A percentile compares a stretch with the other conserved stretches of the same genome.
These are phyloP conservation scores for Fonsecaea nubica DNA, from an alignment of 2,329 filamentous ascomycete species.

Conservation along the genomic window DNA sequence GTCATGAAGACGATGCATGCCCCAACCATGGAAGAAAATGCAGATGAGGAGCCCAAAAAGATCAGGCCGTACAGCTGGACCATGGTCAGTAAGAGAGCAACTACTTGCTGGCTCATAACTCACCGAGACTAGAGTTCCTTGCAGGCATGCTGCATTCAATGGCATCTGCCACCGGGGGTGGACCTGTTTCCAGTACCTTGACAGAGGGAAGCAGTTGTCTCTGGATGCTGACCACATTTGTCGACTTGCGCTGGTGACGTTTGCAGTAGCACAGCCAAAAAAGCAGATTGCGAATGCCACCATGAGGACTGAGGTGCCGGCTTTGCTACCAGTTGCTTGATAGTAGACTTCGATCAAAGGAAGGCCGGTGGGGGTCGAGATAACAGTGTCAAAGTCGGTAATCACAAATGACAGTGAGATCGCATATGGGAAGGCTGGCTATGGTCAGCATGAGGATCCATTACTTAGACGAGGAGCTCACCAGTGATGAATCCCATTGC, in stretches of 20 bases:
- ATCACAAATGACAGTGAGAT: slow-evolving; percentile 50
- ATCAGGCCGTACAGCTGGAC: slow-evolving; percentile 54
- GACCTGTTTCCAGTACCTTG: slow-evolving; percentile 45
- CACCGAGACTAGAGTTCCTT: slow-evolving; percentile 35
- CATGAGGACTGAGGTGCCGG: slow-evolving; percentile 57
- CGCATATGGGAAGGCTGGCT: slow-evolving; percentile 40
- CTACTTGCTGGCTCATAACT: not conserved
- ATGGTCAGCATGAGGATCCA: not conserved
- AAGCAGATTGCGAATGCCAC: slow-evolving; percentile 49
- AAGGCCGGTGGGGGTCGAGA: slow-evolving; percentile 53
- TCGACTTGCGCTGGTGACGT: slow-evolving; percentile 38
- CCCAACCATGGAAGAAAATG: slow-evolving; percentile 53
- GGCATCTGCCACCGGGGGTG: slow-evolving; percentile 47
- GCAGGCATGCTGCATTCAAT: slow-evolving; percentile 55
- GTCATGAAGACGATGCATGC: slow-evolving; percentile 51
- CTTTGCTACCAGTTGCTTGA: slow-evolving; percentile 52
- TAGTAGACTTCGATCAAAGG: slow-evolving; percentile 60
- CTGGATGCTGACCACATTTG: slow-evolving; percentile 56
- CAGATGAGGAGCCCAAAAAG: slow-evolving; percentile 57
- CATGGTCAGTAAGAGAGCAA: slow-evolving; percentile 48
- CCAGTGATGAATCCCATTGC: slow-evolving; percentile 44
- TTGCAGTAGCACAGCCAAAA: slow-evolving; percentile 27
- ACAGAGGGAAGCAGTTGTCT: slow-evolving; percentile 56
- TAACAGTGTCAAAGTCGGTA: slow-evolving; percentile 48
- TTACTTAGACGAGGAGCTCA: not conserved